A percentile compares a stretch with the other conserved stretches of the same genome.
phyloP scores from a whole-genome alignment of 495 filamentous ascomycete genomes.

The Ramalina intermedia region DNA sequence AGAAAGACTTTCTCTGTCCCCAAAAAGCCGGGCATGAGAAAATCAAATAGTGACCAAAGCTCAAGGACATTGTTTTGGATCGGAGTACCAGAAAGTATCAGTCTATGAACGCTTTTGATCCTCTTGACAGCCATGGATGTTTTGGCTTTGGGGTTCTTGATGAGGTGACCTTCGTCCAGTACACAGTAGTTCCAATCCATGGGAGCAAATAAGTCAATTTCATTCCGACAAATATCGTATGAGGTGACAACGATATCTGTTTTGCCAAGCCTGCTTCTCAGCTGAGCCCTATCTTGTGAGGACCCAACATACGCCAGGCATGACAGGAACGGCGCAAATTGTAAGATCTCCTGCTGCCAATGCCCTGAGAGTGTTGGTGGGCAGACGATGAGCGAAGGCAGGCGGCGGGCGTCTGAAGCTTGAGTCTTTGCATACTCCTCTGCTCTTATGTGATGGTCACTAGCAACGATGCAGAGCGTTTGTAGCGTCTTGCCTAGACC shows the following conservation, averaged over 20 bases:
- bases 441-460: constrained; percentile 84
- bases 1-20: constrained; percentile 98
- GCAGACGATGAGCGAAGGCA: constrained; percentile 90
- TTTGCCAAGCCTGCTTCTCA: constrained; percentile 49
- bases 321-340: constrained; percentile 85
- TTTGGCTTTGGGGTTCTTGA: constrained; percentile 96
- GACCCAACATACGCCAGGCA: constrained; percentile 83
- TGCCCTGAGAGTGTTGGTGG: constrained; percentile 95
- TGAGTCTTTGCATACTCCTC: constrained; percentile 76
- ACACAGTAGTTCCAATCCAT: constrained; percentile 95
- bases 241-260: constrained; percentile 93
- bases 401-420: constrained; percentile 55
- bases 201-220: constrained; percentile 66
- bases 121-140: constrained; percentile 82
- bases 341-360: constrained; percentile 94
- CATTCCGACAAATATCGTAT: constrained; percentile 93
- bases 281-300: constrained; percentile 56
- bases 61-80: constrained; percentile 98
- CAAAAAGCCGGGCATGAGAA: constrained; percentile 96
- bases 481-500: constrained; percentile 95
- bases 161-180: constrained; percentile 91
- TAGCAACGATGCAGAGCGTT: constrained; percentile 93
- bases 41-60: constrained; percentile 98
- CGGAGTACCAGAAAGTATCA: constrained; percentile 91
- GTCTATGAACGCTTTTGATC: constrained; percentile 75